Base-by-base conservation (phyloP, 2,329 filamentous ascomycete genomes). In the Teratosphaeria viscida region DNA sequence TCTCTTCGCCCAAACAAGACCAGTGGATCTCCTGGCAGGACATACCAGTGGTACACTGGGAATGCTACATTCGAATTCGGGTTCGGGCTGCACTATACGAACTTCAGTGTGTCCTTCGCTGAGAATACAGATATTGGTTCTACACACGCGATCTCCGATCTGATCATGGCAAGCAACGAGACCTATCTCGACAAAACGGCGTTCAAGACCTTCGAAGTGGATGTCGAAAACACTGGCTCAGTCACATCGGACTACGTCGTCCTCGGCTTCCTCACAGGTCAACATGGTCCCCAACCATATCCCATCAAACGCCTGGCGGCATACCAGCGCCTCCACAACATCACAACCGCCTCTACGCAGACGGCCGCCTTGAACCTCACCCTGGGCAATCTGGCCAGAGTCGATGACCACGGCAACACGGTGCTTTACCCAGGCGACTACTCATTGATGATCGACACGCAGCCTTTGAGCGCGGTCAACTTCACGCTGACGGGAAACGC, bases 1-100 rank as follows among this genome's bases (percentile, higher is more conserved):
- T 73, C 73, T 2, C 71, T 85, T 29, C 77, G 81, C 1, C 79
- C 81, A 1, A 74, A 74, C 59, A 65, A 76, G 0, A 70, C 68
- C 23, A 68, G 65, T 1, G 62, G 61, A 10, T 63, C 61, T 8
- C 76, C 75, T 0, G 76, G 76, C 0, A 71, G 76, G 27, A 78
- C 76, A 0, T 78, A 78, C 59, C 74, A 74, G 60, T 78, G 76
- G 76, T 77, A 77, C 61, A 62, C 56, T 5, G 72, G 72, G 3
- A 66, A 66, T 10, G 67, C 75, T 0, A 75, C 77, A 5, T 73
- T 73, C 19, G 71, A 72, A 11, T 78, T 78, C 57, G 76, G 76
- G 3, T 73, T 75, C 55, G 76, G 76, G 1, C 60, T 77, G 4
- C 76, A 76, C 67, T 78, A 78, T 60, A 77, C 76, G 0, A 74